Evolutionary conservation across 805 yeast species (phyloP), one percentile per base, ranked within the genome.

Genomic region (Kurtzmaniella cleridarum): DNA sequence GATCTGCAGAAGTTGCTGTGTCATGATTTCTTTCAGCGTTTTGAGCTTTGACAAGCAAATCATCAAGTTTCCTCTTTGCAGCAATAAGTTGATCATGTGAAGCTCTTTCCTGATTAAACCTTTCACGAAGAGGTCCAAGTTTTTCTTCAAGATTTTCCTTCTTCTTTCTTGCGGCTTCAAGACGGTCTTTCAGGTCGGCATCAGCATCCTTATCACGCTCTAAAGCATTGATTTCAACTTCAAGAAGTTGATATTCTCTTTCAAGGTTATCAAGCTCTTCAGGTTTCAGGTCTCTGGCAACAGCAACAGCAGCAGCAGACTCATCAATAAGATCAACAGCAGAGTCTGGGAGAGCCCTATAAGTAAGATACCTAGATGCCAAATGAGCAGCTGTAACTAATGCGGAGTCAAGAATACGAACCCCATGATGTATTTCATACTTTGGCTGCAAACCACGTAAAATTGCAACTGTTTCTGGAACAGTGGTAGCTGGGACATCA

Each of bases 1-100:
- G 75, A 64, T 93, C 98, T 15, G 98, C 98, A 38, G 95, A 95
- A 9, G 96, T 76, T 5, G 84, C 91, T 27, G 89, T 87, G 60
- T 93, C 98, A 47, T 86, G 86, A 58, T 97, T 84, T 75, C 98
- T 87, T 62, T 91, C 98, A 17, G 98, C 98, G 64, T 93, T 98
- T 40, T 71, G 75, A 3, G 98, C 98, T 66, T 93, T 93, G 58
- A 77, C 80, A 57, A 88, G 95, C 54, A 93, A 74, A 48, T 93
- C 98, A 53, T 91, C 97, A 49, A 93, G 74, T 62, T 84, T 87
- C 66, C 88, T 79, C 71, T 91, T 90, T 38, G 95, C 90, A 32
- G 80, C 71, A 39, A 93, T 91, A 55, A 93, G 77, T 60, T 87
- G 90, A 53, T 88, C 95, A 56, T 90, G 95, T 34, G 96, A 93